Evolutionary conservation across 1,284 basidiomycete genomes (phyloP), one percentile per base, ranked within the genome.

Genomic region (Ustilago curta): DNA sequence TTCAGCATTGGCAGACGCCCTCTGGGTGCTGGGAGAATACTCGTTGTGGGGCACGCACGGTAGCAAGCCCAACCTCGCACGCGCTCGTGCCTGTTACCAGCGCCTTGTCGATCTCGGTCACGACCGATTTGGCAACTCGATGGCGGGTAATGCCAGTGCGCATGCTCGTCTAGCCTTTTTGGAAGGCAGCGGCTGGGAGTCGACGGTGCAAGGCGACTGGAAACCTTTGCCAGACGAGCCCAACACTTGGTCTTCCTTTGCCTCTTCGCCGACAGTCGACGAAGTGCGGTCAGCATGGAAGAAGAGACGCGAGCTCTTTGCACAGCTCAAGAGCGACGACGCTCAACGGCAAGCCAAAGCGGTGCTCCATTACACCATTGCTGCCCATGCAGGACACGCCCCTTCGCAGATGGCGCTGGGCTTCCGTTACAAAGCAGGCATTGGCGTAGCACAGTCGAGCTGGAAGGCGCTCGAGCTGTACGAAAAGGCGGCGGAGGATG

Each of bases 381-480:
- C 94, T 2, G 95, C 94, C 2, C 90, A 94, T 58, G 91, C 92
- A 18, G 93, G 92, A 0, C 89, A 95, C 85, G 90, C 91, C 75
- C 91, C 92, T 5, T 92, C 96, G 0, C 92, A 95, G 84, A 95
- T 96, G 92, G 90, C 94, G 0, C 87, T 99, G 40, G 97, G 91
- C 0, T 98, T 96, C 85, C 90, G 95, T n/a, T 91, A 95, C 83
- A 97, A 93, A 92, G 91, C 91, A 27, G 97, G 97, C 0, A 95
- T 99, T 66, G 93, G 95, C 27, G 76, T 79, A 7, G 60, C 70
- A 7, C 91, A 93, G 0, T 88, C 91, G 56, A 94, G 97, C 85
- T 62, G 39, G 40, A 47, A 66, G 11, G 70, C 81, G 35, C 71
- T 84, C 23, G 50, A 61, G 11, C 76, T 77, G 43, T 83, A 82